Evolutionary conservation across 257 asterid species (phyloP), one percentile per base, ranked within the genome.

Genomic region (Lycium ferocissimum): DNA sequence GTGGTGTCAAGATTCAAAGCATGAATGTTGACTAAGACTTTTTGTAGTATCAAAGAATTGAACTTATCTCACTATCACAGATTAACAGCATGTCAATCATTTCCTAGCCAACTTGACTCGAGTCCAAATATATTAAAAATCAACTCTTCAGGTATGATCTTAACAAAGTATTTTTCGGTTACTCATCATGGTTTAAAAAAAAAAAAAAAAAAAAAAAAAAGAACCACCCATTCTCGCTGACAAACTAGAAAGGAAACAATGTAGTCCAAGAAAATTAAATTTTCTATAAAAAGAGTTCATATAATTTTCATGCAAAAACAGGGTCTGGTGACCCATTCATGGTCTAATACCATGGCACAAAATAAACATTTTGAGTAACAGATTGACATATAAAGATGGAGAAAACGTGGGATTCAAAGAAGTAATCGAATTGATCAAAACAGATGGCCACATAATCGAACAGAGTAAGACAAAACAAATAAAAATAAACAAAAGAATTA

Each of bases 241-340:
- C 18, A 54, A 54, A 54, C 59, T 54, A 13, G 18, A 54, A 63
- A 10, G 17, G 22, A 58, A 58, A 15, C 22, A 58, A 58, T 3
- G 20, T 5, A 57, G 20, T 11, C 59, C 5, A 54, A 12, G 15
- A 12, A 49, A 49, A 49, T 49, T 12, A 49, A 49, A 53, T 66
- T 66, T 15, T n/a, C 5, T 26, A 26, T 26, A 26, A 26, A 26
- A 2, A 35, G 75, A 14, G 22, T 2, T 35, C 75, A 11, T 59
- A n/a, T 59, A n/a, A n/a, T 59, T 59, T 26, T 59, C 66, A 72
- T 72, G 80, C 79, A 71, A 71, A 20, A 2, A 71, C 35, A 71
- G 18, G 18, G 53, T 38, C 53, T 40, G 53, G 40, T 71, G 33
- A 59, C 12, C 66, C 66, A 59, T n/a, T 7, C 12, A 22, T n/a